Base-by-base conservation (phyloP, 2,329 filamentous ascomycete genomes). In the Fusarium staphyleae region DNA sequence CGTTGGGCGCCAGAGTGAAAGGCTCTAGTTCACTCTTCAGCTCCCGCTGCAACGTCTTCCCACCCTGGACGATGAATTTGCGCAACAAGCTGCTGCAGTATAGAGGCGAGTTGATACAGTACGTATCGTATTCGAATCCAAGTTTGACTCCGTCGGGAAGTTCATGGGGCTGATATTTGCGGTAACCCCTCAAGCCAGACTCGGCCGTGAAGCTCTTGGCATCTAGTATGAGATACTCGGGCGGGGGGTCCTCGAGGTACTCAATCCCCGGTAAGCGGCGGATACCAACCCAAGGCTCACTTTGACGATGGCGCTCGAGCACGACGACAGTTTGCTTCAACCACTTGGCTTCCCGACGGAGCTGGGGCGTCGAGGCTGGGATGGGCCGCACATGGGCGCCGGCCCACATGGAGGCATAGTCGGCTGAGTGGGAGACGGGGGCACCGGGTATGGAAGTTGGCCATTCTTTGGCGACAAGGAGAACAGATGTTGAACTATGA, bases 391-490 rank as follows among this genome's bases (percentile, higher is more conserved):
- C 81, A 63, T 85, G 81, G 2, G 82, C 81, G 10, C 82, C 82
- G 29, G 77, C 82, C 81, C 81, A 84, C 44, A 81, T 81, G 24
- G 82, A 84, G 12, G 82, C 79, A 65, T 78, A 85, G 71, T 84
- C 66, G 16, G 63, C 57, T 0, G 72, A 74, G 46, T 71, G 70
- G 2, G 40, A 10, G 2, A 57, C 46, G 0, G 71, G 68, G 0
- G 67, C 66, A 0, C 71, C 70, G 1, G 71, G 69, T 2, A 72
- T 70, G 13, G 69, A 70, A 6, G 58, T 66, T 7, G 72, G 72
- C 72, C 72, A 74, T 65, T 74, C 72, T 26, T 67, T 65, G 2
- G 72, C 63, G 2, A 69, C 66, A 6, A 74, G 47, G 3, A 73
- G 52, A 0, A 74, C 52, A 0, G 57, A 42, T 18, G 55, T 47